Conservation (phyloP, 2,329 filamentous ascomycete species). For the Ilyonectria robusta region DNA sequence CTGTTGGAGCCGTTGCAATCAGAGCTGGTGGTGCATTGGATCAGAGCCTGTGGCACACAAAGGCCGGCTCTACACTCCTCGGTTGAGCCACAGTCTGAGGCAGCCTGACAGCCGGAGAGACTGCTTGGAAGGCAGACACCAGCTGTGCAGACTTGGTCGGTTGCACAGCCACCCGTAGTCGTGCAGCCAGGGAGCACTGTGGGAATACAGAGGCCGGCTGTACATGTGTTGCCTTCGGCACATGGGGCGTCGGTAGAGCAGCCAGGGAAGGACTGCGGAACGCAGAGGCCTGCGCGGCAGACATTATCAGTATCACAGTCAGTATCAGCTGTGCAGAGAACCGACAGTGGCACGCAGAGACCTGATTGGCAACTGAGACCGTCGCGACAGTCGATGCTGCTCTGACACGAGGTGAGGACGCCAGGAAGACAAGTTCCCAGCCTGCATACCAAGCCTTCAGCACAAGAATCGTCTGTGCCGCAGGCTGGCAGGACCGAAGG, state of each 20-base stretch:
- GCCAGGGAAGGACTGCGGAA: neutral
- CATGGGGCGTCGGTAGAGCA: constrained; percentile 4
- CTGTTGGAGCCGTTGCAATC: constrained; percentile 8
- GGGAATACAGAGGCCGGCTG: constrained; percentile 12
- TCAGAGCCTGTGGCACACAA: constrained; percentile 8
- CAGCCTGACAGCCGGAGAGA: constrained; percentile 7
- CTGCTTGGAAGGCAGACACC: constrained; percentile 17
- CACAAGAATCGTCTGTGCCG: constrained; percentile 4
- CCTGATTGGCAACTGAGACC: constrained; percentile 19
- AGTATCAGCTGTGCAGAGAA: constrained; percentile 12
- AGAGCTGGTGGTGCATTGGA: constrained; percentile 3
- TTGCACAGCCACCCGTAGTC: neutral
- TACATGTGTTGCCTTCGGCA: constrained; percentile 2
- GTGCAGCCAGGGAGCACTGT: constrained; percentile 10
- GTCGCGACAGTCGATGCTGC: constrained; percentile 11
- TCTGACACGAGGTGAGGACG: constrained; percentile 10
- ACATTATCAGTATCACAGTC: constrained; percentile 16
- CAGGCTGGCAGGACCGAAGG: constrained; percentile 22
- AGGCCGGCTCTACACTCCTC: constrained; percentile 10
- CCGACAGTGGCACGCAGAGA: constrained; percentile 18
- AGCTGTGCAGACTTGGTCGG: constrained; percentile 2
- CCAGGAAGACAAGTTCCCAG: constrained; percentile 23
- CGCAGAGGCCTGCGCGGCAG: constrained; percentile 16
- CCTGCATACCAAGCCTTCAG: constrained; percentile 19
- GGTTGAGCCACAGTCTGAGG: constrained; percentile 8